Percentiles rank a stretch among this genome's conserved stretches.
Evolutionary conservation across 768 basidiomycete species (phyloP).

Genomic region (button mushroom (Agaricus bisporus)): DNA sequence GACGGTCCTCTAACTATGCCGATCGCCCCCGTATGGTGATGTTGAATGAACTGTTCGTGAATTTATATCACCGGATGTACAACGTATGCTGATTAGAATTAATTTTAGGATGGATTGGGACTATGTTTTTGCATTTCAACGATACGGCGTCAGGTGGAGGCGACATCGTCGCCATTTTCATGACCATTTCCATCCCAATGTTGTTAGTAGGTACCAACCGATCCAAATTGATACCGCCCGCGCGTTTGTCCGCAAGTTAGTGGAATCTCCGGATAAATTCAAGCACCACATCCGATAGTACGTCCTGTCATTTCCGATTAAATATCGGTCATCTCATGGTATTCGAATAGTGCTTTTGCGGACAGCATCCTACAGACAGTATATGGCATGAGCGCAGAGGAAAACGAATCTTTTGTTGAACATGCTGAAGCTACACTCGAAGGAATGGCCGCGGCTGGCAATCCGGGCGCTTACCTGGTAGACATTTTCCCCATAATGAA

Average conservation of each 20-base stretch:
- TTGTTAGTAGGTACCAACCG: conserved; percentile 2
- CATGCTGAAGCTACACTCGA: conserved; percentile 23
- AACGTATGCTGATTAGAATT: not conserved
- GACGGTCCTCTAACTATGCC: conserved; percentile 4
- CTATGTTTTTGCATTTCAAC: not conserved
- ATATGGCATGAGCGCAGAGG: conserved; percentile 25
- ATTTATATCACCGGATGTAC: not conserved
- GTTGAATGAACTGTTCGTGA: conserved; percentile 3
- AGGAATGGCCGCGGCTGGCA: conserved; percentile 21
- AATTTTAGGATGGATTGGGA: conserved; percentile 6
- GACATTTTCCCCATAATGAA: conserved; percentile 27
- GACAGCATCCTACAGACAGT: conserved; percentile 24
- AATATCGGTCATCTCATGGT: not conserved
- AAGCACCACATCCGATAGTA: conserved; percentile 38
- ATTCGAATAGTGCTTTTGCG: conserved; percentile 26
- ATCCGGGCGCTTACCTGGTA: conserved; percentile 28
- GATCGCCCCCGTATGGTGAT: not conserved
- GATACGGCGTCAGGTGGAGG: conserved; percentile 8
- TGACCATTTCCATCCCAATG: conserved; percentile 9
- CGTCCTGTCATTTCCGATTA: conserved; percentile 5
- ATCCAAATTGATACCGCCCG: not conserved
- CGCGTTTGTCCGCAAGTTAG: conserved; percentile 1
- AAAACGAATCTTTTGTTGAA: conserved; percentile 28
- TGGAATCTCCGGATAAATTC: conserved; percentile 5
- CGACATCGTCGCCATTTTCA: conserved; percentile 10